Base-by-base conservation (phyloP, 2,329 filamentous ascomycete genomes). In the Botrytis porri region DNA sequence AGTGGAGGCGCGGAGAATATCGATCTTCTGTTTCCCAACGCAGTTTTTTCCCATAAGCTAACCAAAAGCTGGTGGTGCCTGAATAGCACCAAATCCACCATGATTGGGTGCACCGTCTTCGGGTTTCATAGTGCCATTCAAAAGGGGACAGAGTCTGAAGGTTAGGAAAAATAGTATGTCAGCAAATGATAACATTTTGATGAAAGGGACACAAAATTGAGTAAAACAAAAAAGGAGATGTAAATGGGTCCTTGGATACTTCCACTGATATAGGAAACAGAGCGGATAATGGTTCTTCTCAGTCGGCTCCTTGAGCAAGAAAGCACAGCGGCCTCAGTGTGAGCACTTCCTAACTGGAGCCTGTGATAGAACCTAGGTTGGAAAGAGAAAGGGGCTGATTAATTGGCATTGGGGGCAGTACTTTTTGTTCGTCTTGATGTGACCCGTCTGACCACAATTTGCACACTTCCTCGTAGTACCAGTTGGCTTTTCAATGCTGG, bases 391-490 rank as follows among this genome's bases (percentile, higher is more conserved):
- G 25, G 39, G 41, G n/a, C 54, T 70, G 69, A 61, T 43, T 59
- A 64, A 51, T 72, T 73, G 70, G 72, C 69, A 74, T 69, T 69
- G 70, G 70, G 70, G 32, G 22, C 76, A 79, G 75, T 88, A 96
- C 94, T 98, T 98, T 85, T 98, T 97, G 86, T 98, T 98, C 65
- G 95, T 98, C 84, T 98, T 98, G 86, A 99, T 99, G 81, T 99
- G 96, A 45, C 96, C 96, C 71, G 97, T 92, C 82, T 96, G 93
- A 69, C 96, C 96, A 84, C 96, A 99, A 83, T 98, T 98, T 77
- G 96, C 96, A 84, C 96, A 99, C 85, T 98, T 98, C 79, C 97
- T 88, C 48, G 92, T 92, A 73, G 93, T 97, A 75, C 91, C 90
- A 65, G 84, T 87, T 74, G 81, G 80, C 74, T 85, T 84, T 78